Percentiles rank a stretch among this genome's conserved stretches.
These are phyloP conservation scores for Rhinocladiella mackenziei DNA, from an alignment of 2,329 filamentous ascomycete genomes.

Conservation along the genomic window DNA sequence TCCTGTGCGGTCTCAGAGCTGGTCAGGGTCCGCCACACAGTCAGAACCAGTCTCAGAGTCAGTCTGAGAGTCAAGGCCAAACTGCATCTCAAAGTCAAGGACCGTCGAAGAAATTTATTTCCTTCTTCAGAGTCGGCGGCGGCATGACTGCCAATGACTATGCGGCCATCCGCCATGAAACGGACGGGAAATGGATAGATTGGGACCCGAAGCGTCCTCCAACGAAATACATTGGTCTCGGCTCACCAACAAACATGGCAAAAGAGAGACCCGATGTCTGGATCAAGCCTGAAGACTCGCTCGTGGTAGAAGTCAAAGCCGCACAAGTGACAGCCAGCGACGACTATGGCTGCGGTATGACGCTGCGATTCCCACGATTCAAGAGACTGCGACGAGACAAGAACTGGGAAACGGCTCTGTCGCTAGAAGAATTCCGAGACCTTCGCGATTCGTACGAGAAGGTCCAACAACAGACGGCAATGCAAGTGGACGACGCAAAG, in stretches of 20 bases:
- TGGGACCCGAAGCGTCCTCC: slow-evolving; percentile 80
- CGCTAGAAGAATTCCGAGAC: slow-evolving; percentile 70
- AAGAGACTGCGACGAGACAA: slow-evolving; percentile 77
- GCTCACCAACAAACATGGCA: slow-evolving; percentile 65
- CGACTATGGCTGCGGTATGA: slow-evolving; percentile 71
- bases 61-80: slow-evolving; percentile 16
- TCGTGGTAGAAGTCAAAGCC: slow-evolving; percentile 86
- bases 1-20: slow-evolving; percentile 81
- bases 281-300: slow-evolving; percentile 83
- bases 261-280: slow-evolving; percentile 82
- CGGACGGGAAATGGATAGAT: slow-evolving; percentile 84
- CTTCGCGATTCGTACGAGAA: slow-evolving; percentile 66
- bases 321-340: slow-evolving; percentile 71
- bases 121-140: slow-evolving; percentile 98
- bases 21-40: slow-evolving; percentile 32
- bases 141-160: slow-evolving; percentile 85
- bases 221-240: slow-evolving; percentile 72
- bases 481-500: slow-evolving; percentile 45
- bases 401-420: slow-evolving; percentile 74
- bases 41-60: slow-evolving; percentile 29
- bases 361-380: slow-evolving; percentile 87
- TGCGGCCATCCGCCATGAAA: slow-evolving; percentile 72
- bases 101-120: slow-evolving; percentile 59
- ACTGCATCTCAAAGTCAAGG: slow-evolving; percentile 35
- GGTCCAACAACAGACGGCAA: slow-evolving; percentile 60